phyloP scores from a whole-genome alignment of 345 rosid species.

The Sisymbrium irio region DNA sequence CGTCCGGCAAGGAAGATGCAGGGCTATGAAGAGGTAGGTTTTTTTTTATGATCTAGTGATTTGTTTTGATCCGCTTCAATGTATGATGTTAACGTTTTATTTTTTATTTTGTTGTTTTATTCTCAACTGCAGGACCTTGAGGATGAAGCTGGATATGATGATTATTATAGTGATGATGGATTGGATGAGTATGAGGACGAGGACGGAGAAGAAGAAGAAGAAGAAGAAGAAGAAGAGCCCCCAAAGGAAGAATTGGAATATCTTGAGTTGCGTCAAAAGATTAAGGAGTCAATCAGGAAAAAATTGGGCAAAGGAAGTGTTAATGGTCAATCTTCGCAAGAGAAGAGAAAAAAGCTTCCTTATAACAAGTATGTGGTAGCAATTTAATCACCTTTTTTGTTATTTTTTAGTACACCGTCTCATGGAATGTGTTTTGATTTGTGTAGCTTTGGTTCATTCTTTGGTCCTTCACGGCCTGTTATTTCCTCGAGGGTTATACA shows the following conservation, averaged over 20 bases:
- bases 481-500: conserved; percentile 89
- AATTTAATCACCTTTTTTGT: background rate
- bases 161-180: conserved; percentile 31
- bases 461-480: conserved; percentile 89
- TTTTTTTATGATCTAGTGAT: background rate
- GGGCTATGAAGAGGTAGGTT: conserved; percentile 28
- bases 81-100: background rate
- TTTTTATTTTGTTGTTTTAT: background rate
- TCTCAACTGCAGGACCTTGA: conserved; percentile 31
- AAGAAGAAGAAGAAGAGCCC: conserved; percentile 42
- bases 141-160: conserved; percentile 33
- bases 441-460: conserved; percentile 86
- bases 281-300: conserved; percentile 63
- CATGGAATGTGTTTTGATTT: background rate
- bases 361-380: conserved; percentile 55
- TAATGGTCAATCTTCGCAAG: conserved; percentile 38
- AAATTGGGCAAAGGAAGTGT: conserved; percentile 45
- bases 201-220: conserved; percentile 39
- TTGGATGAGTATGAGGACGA: conserved; percentile 22
- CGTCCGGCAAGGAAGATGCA: conserved; percentile 25
- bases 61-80: background rate
- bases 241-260: conserved; percentile 41
- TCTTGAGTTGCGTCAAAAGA: conserved; percentile 61
- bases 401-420: background rate
- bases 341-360: conserved; percentile 46